Evolutionary conservation across 1,284 basidiomycete species (phyloP), one percentile per base, ranked within the genome.

Genomic region (Puccinia horiana): DNA sequence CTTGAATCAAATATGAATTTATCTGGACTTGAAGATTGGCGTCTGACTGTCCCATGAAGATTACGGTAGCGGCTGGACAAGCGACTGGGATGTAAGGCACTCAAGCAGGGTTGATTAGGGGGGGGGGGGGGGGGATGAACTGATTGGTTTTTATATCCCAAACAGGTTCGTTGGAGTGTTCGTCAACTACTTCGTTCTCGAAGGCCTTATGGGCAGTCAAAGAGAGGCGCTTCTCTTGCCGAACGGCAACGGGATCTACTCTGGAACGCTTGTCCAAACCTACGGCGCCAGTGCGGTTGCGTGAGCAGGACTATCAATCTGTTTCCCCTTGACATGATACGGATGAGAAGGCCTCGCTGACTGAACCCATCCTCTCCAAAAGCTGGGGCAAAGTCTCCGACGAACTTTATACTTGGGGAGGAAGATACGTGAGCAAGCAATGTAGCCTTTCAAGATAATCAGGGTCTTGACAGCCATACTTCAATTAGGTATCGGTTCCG

Each of bases 171-270:
- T 81, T 35, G 79, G 79, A 16, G 54, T 70, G 8, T 49, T 81
- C 35, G 56, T 67, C 56, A 58, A 81, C 37, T 74, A 74, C 72
- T 56, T 54, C 18, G 52, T 81, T 44, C 70, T 75, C 29, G 32
- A 42, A 18, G 47, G 52, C 18, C 52, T 81, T n/a, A 12, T 81
- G 37, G 42, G 35, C 37, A 81, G 56, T 23, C 70, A 81, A 58
- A 74, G 70, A 49, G 79, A 81, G 32, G 72, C 72, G 8, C 72
- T 81, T 32, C 52, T 81, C 16, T 14, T 75, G n/a, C 72, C 79
- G 40, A 44, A 75, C 44, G 79, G 79, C 1, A 67, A 81, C 35
- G 79, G 79, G 23, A 72, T 81, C 23, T 81, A 61, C 49, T 73
- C 79, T 23, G 79, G 74, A 18, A 58, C 56, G n/a, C 32, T 76